Conservation (phyloP, 2,329 filamentous ascomycete species). For the Pseudogymnoascus verrucosus region DNA sequence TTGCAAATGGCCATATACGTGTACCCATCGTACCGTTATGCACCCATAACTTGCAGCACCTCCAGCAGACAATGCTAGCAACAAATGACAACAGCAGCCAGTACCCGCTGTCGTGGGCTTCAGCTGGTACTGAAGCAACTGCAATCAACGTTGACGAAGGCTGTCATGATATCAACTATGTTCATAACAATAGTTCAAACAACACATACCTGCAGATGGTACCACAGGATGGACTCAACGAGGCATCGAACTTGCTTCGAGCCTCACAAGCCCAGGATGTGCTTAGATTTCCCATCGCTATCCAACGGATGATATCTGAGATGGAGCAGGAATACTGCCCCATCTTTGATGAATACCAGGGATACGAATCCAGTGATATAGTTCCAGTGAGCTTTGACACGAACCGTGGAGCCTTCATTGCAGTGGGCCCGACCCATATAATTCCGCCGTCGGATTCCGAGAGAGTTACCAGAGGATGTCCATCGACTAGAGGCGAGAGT, state of each 20-base stretch:
- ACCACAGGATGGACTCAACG: not conserved
- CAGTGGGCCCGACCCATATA: not conserved
- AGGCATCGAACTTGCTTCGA: not conserved
- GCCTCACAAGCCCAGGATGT: constrained; percentile 2
- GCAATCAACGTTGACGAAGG: constrained; percentile 1
- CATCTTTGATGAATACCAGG: not conserved
- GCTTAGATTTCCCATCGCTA: not conserved
- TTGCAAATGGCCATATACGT: not conserved
- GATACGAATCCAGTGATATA: not conserved
- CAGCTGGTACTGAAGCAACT: not conserved
- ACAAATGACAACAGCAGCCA: not conserved
- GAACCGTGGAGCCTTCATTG: not conserved
- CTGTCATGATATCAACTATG: not conserved
- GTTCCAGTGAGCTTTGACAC: not conserved
- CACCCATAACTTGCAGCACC: not conserved
- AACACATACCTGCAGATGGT: not conserved
- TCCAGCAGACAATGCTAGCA: not conserved
- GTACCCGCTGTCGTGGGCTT: not conserved
- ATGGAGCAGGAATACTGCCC: not conserved
- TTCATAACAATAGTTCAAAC: not conserved
- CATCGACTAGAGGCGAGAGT: not conserved
- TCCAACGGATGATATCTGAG: constrained; percentile 1
- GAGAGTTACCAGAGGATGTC: not conserved
- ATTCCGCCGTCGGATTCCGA: not conserved
- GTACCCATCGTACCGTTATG: not conserved